A percentile compares a stretch with the other conserved stretches of the same genome.
Evolutionary conservation across 225 moss, liverwort and hornwort species (phyloP).

Genomic region (Marchantia polymorpha): DNA sequence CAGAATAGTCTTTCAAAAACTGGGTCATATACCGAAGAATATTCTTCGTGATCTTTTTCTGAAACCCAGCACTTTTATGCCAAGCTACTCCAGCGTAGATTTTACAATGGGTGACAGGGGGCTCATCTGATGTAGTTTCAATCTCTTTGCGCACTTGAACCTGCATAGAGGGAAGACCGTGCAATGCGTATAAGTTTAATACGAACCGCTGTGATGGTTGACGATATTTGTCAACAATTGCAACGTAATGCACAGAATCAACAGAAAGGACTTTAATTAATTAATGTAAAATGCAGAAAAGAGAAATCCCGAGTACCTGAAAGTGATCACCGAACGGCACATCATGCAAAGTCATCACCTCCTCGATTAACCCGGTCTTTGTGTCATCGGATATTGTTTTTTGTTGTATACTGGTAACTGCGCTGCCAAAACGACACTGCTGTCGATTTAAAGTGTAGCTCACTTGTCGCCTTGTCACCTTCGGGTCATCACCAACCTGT

Average conservation of each 20-base stretch:
- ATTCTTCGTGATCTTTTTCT: constrained; percentile 73
- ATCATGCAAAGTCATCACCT: constrained; percentile 63
- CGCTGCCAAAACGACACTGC: constrained; percentile 67
- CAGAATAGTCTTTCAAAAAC: constrained; percentile 37
- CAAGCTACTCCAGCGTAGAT: constrained; percentile 75
- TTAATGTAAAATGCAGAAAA: too few relatives aligned
- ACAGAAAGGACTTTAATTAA: background rate
- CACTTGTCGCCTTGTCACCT: constrained; percentile 49
- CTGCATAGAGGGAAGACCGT: constrained; percentile 29
- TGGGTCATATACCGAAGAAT: constrained; percentile 37
- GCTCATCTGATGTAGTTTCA: constrained; percentile 47
- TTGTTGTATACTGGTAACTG: constrained; percentile 63
- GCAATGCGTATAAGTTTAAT: background rate
- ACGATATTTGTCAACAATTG: background rate
- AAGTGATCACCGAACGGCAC: constrained; percentile 74
- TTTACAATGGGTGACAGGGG: constrained; percentile 50
- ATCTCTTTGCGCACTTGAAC: constrained; percentile 73
- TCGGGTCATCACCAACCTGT: constrained; percentile 52
- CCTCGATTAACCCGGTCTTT: constrained; percentile 46
- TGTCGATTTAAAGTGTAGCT: constrained; percentile 53
- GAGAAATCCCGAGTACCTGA: constrained; percentile 35
- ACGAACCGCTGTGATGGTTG: background rate
- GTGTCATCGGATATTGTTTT: constrained; percentile 48
- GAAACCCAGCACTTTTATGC: constrained; percentile 78
- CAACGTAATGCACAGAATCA: too few relatives aligned